Base-by-base conservation (phyloP, 1,139 yeast species). In the Yamadazyma aaseri region DNA sequence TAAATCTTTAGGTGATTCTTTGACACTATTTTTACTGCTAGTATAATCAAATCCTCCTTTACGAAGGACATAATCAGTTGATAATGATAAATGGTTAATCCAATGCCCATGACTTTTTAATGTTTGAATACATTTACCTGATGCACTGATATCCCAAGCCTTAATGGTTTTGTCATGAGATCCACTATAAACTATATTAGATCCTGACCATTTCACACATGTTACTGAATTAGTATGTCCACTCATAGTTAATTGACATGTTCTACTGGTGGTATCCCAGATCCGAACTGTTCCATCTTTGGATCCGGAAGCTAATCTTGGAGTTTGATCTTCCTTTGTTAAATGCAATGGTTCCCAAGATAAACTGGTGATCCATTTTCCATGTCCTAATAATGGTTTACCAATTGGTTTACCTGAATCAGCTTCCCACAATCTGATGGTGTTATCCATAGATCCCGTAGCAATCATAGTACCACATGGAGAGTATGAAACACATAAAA, bases 161-260 rank as follows among this genome's bases (percentile, higher is more conserved):
- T 83, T 83, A 46, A 92, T 84, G 3, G 97, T 86, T 56, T 89
- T 92, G 59, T 92, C 99, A 54, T 92, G 98, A 6, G 97, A 89
- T 3, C 89, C 94, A 31, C 95, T 80, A 58, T 90, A 94, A 29
- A 92, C 71, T 21, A 84, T 71, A 38, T 92, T 89, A 28, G 81
- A 69, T 1, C 98, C 98, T 37, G 96, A 86, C 99, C 99, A 92
- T 58, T 82, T 87, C 20, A 90, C 95, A 63, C 97, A 87, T 4
- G 96, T 83, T 3, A 92, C 97, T 0, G 95, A 76, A 36, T 85
- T 78, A 29, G 89, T 76, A 55, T 92, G 99, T 0, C 98, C 97
- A 41, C 87, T 76, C 75, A 92, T 68, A 3, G 95, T 82, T 54
- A 75, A 67, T 35, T 74, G 51, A 51, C 94, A 80, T 1, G 71